A percentile compares a stretch with the other conserved stretches of the same genome.
phyloP scores from a whole-genome alignment of 1,139 yeast species.

The Dujonia santamariae region DNA sequence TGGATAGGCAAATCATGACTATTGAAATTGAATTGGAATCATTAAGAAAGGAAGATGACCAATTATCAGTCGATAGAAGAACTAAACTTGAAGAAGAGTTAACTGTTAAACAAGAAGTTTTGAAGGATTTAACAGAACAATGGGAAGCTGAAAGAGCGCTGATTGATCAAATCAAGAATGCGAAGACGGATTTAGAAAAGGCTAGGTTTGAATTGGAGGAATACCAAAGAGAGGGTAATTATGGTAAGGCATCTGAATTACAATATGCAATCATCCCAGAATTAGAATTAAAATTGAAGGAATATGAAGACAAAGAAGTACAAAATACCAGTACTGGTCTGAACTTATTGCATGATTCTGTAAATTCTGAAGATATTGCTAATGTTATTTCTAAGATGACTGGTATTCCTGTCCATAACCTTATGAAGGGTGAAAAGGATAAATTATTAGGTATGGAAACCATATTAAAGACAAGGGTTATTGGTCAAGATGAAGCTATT shows the following conservation, averaged over 20 bases:
- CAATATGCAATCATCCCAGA: constrained; percentile 86
- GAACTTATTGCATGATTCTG: constrained; percentile 78
- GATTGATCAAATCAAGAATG: constrained; percentile 71
- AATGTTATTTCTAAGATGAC: constrained; percentile 90
- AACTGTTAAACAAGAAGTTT: constrained; percentile 58
- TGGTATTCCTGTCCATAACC: constrained; percentile 90
- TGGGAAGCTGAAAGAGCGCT: constrained; percentile 84
- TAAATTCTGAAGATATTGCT: constrained; percentile 91
- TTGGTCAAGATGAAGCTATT: constrained; percentile 96
- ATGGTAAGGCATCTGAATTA: constrained; percentile 83
- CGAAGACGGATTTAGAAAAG: constrained; percentile 79
- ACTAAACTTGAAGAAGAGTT: constrained; percentile 63
- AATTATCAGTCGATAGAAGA: constrained; percentile 73
- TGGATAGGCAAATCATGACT: constrained; percentile 89
- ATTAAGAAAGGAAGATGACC: constrained; percentile 86
- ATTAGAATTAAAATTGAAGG: constrained; percentile 56
- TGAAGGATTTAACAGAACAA: constrained; percentile 64
- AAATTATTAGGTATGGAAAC: constrained; percentile 84
- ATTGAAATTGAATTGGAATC: constrained; percentile 94
- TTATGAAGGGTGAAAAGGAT: constrained; percentile 93
- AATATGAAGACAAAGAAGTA: constrained; percentile 33
- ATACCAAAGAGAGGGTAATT: constrained; percentile 80
- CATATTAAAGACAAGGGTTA: constrained; percentile 69
- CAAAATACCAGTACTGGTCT: constrained; percentile 16
- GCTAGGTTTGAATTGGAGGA: constrained; percentile 82